phyloP scores from a whole-genome alignment of 2,329 filamentous ascomycete genomes.

The Aureobasidium subglaciale region DNA sequence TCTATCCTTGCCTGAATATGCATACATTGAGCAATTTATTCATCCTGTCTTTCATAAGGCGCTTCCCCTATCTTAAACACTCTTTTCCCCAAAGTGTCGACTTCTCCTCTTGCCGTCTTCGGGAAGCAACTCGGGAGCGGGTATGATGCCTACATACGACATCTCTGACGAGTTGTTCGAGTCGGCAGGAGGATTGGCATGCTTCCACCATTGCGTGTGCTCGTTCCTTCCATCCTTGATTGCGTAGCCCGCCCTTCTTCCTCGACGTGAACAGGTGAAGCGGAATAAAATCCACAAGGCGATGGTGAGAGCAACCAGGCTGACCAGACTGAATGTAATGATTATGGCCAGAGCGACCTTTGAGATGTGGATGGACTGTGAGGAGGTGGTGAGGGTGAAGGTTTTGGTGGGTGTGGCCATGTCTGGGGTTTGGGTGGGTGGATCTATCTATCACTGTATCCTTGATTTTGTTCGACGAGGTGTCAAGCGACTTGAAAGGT shows the following conservation, averaged over 20 bases:
- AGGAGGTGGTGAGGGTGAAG: not conserved
- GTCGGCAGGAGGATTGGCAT: conserved; percentile 7
- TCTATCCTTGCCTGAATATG: not conserved
- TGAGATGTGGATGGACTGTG: conserved; percentile 8
- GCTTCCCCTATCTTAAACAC: not conserved
- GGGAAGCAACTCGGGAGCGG: not conserved
- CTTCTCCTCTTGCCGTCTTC: not conserved
- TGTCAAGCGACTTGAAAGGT: not conserved
- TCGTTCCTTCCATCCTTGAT: conserved; percentile 13
- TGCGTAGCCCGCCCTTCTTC: conserved; percentile 8
- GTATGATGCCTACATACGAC: not conserved
- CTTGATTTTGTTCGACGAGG: not conserved
- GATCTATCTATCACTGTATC: not conserved
- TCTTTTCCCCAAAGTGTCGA: not conserved
- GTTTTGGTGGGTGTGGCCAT: not conserved
- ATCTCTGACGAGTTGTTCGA: not conserved
- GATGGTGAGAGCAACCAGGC: conserved; percentile 11
- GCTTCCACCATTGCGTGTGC: conserved; percentile 14
- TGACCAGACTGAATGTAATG: conserved; percentile 12
- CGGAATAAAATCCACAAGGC: conserved; percentile 15
- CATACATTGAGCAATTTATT: not conserved
- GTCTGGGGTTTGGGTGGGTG: not conserved
- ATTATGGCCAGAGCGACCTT: conserved; percentile 15
- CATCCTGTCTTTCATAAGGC: not conserved
- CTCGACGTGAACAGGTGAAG: conserved; percentile 14